phyloP scores from a whole-genome alignment of 306 rosid genomes.

The Lablab purpureus region DNA sequence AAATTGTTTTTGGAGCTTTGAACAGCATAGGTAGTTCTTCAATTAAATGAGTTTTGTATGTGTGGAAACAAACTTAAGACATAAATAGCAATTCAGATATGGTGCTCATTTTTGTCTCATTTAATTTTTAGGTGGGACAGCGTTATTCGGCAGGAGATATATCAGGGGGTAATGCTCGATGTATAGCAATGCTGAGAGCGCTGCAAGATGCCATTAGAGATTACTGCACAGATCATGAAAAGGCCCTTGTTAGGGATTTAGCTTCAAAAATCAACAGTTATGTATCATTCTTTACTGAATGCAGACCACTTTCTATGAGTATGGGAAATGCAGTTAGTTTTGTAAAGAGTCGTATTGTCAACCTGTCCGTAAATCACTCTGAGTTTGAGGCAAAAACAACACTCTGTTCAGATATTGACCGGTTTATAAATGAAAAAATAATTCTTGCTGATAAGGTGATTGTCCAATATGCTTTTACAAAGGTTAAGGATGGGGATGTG shows the following conservation, averaged over 20 bases:
- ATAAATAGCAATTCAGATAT: not conserved
- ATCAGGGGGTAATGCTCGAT: slow-evolving; percentile 85
- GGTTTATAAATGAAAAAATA: slow-evolving; percentile 80
- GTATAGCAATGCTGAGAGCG: slow-evolving; percentile 85
- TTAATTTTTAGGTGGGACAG: slow-evolving; percentile 76
- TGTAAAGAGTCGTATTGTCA: slow-evolving; percentile 70
- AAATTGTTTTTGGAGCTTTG: slow-evolving; percentile 10
- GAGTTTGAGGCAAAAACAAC: slow-evolving; percentile 80
- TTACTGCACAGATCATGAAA: slow-evolving; percentile 77
- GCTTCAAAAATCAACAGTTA: slow-evolving; percentile 79
- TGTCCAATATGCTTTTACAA: slow-evolving; percentile 71
- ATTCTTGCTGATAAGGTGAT: slow-evolving; percentile 86
- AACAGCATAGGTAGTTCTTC: not conserved
- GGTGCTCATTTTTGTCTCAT: not conserved
- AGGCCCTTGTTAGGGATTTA: slow-evolving; percentile 74
- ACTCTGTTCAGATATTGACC: slow-evolving; percentile 73
- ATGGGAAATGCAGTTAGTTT: slow-evolving; percentile 92
- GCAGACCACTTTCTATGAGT: slow-evolving; percentile 88
- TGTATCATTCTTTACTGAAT: slow-evolving; percentile 79
- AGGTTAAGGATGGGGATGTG: slow-evolving; percentile 86
- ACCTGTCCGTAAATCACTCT: slow-evolving; percentile 60
- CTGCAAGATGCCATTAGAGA: slow-evolving; percentile 80
- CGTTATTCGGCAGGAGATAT: slow-evolving; percentile 75
- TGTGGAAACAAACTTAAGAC: not conserved
- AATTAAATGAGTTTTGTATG: not conserved